Conservation (phyloP, 176 grass and related monocot genomes). For the Musa troglodytarum region DNA sequence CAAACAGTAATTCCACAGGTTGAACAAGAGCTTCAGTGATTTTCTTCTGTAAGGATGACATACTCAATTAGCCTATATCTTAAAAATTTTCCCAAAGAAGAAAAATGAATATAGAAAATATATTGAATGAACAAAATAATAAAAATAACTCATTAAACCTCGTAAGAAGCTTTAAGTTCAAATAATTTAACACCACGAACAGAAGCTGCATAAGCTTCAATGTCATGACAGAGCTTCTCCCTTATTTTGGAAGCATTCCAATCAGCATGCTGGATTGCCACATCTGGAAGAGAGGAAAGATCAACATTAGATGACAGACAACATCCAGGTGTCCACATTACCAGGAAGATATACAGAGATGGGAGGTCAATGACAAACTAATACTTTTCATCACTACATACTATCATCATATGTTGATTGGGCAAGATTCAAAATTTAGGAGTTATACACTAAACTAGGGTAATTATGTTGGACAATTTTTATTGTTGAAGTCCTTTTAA, state of each 20-base stretch:
- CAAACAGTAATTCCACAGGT: slow-evolving; percentile 55
- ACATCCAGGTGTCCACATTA: background rate
- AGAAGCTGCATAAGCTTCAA: slow-evolving; percentile 47
- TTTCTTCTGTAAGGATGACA: slow-evolving; percentile 32
- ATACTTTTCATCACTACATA: too few species aligned
- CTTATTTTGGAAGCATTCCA: slow-evolving; percentile 55
- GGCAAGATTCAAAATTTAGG: too few species aligned
- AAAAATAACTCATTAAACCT: slow-evolving; percentile 38
- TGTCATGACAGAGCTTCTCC: slow-evolving; percentile 48
- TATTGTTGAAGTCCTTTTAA: too few species aligned
- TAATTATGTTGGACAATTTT: too few species aligned
- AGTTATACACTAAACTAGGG: too few species aligned
- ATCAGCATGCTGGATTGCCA: slow-evolving; percentile 37
- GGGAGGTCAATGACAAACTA: too few species aligned
- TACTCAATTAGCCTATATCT: background rate
- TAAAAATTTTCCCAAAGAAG: background rate
- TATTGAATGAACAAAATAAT: background rate
- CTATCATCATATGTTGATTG: too few species aligned
- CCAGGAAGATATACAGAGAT: background rate
- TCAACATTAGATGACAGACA: background rate
- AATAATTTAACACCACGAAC: slow-evolving; percentile 39
- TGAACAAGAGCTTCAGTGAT: slow-evolving; percentile 45
- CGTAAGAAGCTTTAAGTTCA: slow-evolving; percentile 52
- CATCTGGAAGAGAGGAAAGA: slow-evolving; percentile 31
- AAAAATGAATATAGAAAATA: background rate